Percentiles rank a stretch among this genome's conserved stretches.
Conservation (phyloP, 371 early-diverging fungal genomes). For the Caulochytrium protostelioides region DNA sequence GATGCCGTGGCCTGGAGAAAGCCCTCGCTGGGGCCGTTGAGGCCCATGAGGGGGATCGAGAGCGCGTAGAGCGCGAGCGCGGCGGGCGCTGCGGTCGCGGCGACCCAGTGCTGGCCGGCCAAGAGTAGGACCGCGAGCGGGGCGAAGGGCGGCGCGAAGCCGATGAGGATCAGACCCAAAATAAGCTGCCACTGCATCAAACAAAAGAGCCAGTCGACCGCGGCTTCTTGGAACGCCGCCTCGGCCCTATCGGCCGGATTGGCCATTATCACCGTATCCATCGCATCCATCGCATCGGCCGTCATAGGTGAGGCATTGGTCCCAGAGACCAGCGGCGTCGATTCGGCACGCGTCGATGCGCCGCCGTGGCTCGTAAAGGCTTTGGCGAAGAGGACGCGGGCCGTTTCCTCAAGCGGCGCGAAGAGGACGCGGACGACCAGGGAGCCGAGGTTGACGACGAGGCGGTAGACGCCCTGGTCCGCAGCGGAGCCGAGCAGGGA, state of each 20-base stretch:
- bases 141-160: slow-evolving; percentile 66
- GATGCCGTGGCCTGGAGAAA: slow-evolving; percentile 82
- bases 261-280: too few species aligned
- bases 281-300: too few species aligned
- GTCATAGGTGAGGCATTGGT: neutral
- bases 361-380: slow-evolving; percentile 1
- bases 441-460: slow-evolving; percentile 77
- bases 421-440: slow-evolving; percentile 72
- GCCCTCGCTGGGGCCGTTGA: slow-evolving; percentile 86
- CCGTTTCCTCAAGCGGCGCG: slow-evolving; percentile 79
- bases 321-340: too few species aligned
- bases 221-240: too few species aligned
- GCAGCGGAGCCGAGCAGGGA: slow-evolving; percentile 27
- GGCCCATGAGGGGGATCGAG: slow-evolving; percentile 78
- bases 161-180: slow-evolving; percentile 52
- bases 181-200: slow-evolving; percentile 53
- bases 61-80: slow-evolving; percentile 47
- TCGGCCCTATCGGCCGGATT: too few species aligned
- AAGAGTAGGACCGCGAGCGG: slow-evolving; percentile 44
- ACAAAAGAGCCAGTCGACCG: too few species aligned
- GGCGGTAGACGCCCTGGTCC: slow-evolving; percentile 50
- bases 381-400: slow-evolving; percentile 54
- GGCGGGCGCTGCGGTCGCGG: slow-evolving; percentile 20
- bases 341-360: neutral
- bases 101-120: slow-evolving; percentile 28